phyloP scores from a whole-genome alignment of 2,329 filamentous ascomycete genomes.

The Drechslerella stenobrocha region DNA sequence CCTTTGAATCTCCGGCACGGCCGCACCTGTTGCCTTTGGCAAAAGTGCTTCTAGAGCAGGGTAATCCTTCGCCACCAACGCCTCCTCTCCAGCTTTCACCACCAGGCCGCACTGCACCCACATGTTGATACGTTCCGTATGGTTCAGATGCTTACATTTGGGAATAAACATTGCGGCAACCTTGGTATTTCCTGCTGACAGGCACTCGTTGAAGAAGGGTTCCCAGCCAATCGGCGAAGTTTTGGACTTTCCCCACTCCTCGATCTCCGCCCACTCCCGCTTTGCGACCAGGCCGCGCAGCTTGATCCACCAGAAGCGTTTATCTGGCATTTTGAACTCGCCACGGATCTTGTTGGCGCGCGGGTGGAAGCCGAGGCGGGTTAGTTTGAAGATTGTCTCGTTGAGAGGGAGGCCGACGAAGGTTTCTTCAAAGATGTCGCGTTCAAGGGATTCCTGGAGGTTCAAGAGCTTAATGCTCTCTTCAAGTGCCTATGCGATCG shows the following conservation, averaged over 20 bases:
- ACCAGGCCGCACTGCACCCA: conserved; percentile 94
- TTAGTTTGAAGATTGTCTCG: conserved; percentile 86
- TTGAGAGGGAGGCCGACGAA: conserved; percentile 86
- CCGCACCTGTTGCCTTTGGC: conserved; percentile 70
- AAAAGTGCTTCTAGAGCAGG: conserved; percentile 74
- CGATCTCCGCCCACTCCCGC: conserved; percentile 88
- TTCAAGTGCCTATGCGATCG: conserved; percentile 64
- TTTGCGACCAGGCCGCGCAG: conserved; percentile 85
- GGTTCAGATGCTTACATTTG: conserved; percentile 75
- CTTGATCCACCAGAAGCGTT: conserved; percentile 83
- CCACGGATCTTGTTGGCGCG: conserved; percentile 83
- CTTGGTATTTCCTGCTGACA: conserved; percentile 86
- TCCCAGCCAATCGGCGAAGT: conserved; percentile 97
- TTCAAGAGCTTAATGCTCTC: conserved; percentile 78
- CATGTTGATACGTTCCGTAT: conserved; percentile 78
- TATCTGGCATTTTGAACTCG: conserved; percentile 92
- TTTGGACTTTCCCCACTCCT: conserved; percentile 73
- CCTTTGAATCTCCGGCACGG: conserved; percentile 78
- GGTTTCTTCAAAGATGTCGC: conserved; percentile 71
- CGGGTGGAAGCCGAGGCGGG: conserved; percentile 77
- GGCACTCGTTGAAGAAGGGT: conserved; percentile 88
- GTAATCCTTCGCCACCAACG: conserved; percentile 76
- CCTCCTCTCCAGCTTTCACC: conserved; percentile 87
- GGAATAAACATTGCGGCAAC: conserved; percentile 81
- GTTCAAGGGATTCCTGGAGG: conserved; percentile 84